A percentile compares a stretch with the other conserved stretches of the same genome.
Evolutionary conservation across 2,329 filamentous ascomycete genomes (phyloP).

Genomic region (Aureobasidium pullulans): DNA sequence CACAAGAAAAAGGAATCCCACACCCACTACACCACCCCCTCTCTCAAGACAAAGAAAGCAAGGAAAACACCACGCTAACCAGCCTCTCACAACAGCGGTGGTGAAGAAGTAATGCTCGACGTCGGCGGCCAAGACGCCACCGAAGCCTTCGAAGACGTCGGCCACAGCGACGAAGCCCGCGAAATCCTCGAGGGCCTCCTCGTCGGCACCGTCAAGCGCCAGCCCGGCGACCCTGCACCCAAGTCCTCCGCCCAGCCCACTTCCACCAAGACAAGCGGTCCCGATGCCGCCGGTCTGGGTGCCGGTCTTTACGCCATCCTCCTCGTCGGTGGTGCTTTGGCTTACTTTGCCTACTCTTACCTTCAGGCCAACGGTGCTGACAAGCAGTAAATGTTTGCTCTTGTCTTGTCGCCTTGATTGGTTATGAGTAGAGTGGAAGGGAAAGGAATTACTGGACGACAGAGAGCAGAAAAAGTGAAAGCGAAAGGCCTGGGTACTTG

Average conservation of each 20-base stretch:
- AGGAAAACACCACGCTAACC: background rate
- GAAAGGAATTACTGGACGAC: no score
- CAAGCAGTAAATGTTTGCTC: background rate
- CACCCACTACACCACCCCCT: background rate
- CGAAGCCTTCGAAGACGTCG: constrained; percentile 98
- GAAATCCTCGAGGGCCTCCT: constrained; percentile 77
- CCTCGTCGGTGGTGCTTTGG: constrained; percentile 66
- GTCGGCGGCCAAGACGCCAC: constrained; percentile 93
- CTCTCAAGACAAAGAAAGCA: background rate
- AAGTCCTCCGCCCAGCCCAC: constrained; percentile 48
- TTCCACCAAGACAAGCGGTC: constrained; percentile 44
- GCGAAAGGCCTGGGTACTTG: background rate
- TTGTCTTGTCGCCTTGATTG: background rate
- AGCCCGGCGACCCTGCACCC: constrained; percentile 72
- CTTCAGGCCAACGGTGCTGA: constrained; percentile 45
- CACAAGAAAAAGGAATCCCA: background rate
- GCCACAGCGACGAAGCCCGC: constrained; percentile 95
- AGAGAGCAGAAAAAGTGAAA: background rate
- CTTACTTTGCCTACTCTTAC: constrained; percentile 82
- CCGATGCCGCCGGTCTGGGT: constrained; percentile 50
- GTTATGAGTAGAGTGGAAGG: no score
- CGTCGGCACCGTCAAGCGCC: constrained; percentile 71
- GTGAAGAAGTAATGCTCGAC: constrained; percentile 95
- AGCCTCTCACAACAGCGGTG: constrained; percentile 56
- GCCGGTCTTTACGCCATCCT: constrained; percentile 76